These are phyloP conservation scores for Carnegiea gigantea DNA, from an alignment of 179 eudicot genomes.

Conservation along the genomic window DNA sequence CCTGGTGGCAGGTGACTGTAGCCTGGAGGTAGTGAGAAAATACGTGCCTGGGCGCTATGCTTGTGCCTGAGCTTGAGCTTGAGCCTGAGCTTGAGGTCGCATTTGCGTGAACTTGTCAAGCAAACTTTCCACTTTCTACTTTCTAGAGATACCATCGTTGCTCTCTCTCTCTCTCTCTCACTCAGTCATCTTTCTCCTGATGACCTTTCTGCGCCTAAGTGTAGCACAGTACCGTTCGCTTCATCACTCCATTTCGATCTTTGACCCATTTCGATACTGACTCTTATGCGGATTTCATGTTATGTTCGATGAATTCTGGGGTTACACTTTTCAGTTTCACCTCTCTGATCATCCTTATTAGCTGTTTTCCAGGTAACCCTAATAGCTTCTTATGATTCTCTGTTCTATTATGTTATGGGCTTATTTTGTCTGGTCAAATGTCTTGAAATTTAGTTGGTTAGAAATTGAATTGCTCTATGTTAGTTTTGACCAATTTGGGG, in stretches of 20 bases:
- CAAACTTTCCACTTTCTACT: not conserved
- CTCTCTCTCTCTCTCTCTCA: not conserved
- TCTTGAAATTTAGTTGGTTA: not conserved
- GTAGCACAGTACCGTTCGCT: not conserved
- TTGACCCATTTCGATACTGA: not conserved
- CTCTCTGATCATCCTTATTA: conserved; percentile 21
- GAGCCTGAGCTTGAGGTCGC: not conserved
- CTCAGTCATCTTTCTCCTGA: not conserved
- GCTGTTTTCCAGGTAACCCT: conserved; percentile 37
- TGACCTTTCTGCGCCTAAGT: conserved; percentile 11
- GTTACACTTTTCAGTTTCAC: conserved; percentile 9
- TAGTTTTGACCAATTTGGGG: not conserved
- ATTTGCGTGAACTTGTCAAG: not conserved
- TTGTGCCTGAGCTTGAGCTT: not conserved
- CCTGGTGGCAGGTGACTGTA: too few species aligned
- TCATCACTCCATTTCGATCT: conserved; percentile 5
- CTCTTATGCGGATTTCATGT: conserved; percentile 8
- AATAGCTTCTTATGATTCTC: not conserved
- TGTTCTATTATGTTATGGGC: not conserved
- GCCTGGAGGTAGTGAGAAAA: too few species aligned
- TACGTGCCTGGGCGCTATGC: not conserved
- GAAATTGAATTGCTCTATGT: not conserved
- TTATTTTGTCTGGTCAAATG: not conserved
- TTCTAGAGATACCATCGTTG: too few species aligned
- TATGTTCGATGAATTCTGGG: conserved; percentile 30